phyloP scores from a whole-genome alignment of 306 rosid genomes.

The Pyrus pyrifolia region DNA sequence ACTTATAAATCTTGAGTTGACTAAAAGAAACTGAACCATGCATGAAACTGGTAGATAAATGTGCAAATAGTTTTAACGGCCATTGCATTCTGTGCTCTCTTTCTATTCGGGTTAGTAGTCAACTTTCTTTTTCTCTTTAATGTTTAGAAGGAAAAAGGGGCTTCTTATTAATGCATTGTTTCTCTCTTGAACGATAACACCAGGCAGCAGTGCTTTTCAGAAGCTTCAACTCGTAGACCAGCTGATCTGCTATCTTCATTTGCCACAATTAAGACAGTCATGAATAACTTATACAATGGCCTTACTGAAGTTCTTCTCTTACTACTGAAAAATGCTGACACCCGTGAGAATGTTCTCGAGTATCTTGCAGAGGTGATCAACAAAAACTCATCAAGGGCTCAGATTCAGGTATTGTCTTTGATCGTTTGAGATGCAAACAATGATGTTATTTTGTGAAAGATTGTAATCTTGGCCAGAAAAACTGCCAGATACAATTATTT shows the following conservation, averaged over 20 bases:
- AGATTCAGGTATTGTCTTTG: slow-evolving; percentile 61
- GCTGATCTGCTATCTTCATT: slow-evolving; percentile 79
- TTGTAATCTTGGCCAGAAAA: background rate
- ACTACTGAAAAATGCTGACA: slow-evolving; percentile 76
- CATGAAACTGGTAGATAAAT: background rate
- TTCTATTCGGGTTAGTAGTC: background rate
- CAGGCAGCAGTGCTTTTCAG: slow-evolving; percentile 96
- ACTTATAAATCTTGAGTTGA: background rate
- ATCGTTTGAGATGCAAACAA: background rate
- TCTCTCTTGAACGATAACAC: slow-evolving; percentile 13
- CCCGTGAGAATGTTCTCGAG: slow-evolving; percentile 78
- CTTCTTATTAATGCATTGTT: slow-evolving; percentile 1
- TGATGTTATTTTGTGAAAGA: background rate
- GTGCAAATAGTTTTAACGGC: background rate
- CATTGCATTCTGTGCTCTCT: background rate
- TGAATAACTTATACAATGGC: slow-evolving; percentile 81
- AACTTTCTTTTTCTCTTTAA: background rate
- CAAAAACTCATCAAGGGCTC: slow-evolving; percentile 91
- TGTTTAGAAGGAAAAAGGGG: background rate
- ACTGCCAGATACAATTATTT: background rate
- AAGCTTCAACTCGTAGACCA: slow-evolving; percentile 71
- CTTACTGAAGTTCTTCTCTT: slow-evolving; percentile 64
- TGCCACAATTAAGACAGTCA: slow-evolving; percentile 69
- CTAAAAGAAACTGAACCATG: background rate
- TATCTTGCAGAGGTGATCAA: slow-evolving; percentile 93